Base-by-base conservation (phyloP, 2,329 filamentous ascomycete species). In the Botryotinia calthae region DNA sequence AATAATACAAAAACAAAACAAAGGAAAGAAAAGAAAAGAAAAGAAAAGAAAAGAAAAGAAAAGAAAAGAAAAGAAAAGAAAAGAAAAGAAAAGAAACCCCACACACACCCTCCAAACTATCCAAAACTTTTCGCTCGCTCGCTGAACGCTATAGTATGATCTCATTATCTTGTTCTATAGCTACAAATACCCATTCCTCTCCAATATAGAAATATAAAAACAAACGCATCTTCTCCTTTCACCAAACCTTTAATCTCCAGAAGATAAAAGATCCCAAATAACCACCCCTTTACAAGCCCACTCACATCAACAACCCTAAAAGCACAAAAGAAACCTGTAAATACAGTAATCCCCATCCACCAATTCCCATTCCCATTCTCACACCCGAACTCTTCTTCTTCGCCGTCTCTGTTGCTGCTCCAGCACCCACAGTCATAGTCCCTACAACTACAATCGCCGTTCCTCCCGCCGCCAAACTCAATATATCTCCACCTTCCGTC, bases 401-500 rank as follows among this genome's bases (percentile, higher is more conserved):
- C 10, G 75, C 73, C 10, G 74, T 73, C 0, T 72, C 72, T 1
- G 77, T 77, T 2, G 58, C 46, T 6, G 68, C 71, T 7, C 67
- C 75, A 9, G 73, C 76, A 4, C 73, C 77, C 31, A 78, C 72
- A 2, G 76, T 78, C 16, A 78, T 76, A 2, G 78, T 80, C 2
- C 77, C 76, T 20, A 79, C 73, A 28, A 79, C 75, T 25, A 76
- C 72, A 7, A 79, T 72, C 1, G 74, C 74, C 0, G 74, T 77
- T 6, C 78, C 77, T 10, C 72, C 70, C 6, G 76, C 73, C 14
- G 76, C 75, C n/a, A 80, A 70, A 71, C 73, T 76, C 25, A 79
- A 71, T 2, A 80, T 76, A 31, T 80, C 78, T 4, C 76, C 76
- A 6, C 79, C 79, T 18, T 79, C 75, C 0, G 79, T 80, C 16